Base-by-base conservation (phyloP, 305 asterid species). In the Fraxinus angustifolia region DNA sequence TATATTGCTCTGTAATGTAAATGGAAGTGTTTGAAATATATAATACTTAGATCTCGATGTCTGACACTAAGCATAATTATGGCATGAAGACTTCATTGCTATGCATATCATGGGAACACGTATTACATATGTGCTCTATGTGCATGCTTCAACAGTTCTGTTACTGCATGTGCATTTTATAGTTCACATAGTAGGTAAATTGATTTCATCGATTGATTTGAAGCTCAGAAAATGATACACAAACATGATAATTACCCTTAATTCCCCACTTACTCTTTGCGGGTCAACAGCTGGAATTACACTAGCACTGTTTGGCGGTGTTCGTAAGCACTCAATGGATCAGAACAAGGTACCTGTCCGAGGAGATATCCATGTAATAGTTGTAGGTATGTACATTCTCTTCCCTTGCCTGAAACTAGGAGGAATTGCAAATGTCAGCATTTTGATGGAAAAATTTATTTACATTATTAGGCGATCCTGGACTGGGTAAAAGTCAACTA, bases 281-380 rank as follows among this genome's bases (percentile, higher is more conserved):
- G 83, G 79, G 79, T 83, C 81, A 77, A 86, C 84, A 95, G 99
- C 97, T 31, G 99, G 99, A 85, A 95, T 95, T 77, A 87, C 99
- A 36, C 81, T 95, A 76, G 84, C 97, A 42, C 82, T 92, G 84
- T 93, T 95, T 90, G 97, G 99, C 78, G 98, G 99, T 78, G 98
- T 93, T 71, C 94, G 91, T 77, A 95, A 92, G 92, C 95, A 95
- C 86, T 91, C 99, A 35, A 92, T 86, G 95, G 99, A 95, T 88
- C 97, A 92, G 90, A 95, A 95, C 88, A 95, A 94, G 90, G 99
- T 95, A 21, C 99, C 99, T 34, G 99, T 95, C 78, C 86, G 99
- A 88, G 99, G 99, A 79, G 98, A 95, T 87, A 95, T 95, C 81
- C 99, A 95, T 84, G 89, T 94, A 79, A 90, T 95, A 83, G 81